These are phyloP conservation scores for Massariosphaeria phaeospora DNA, from an alignment of 495 filamentous ascomycete genomes.

Conservation along the genomic window DNA sequence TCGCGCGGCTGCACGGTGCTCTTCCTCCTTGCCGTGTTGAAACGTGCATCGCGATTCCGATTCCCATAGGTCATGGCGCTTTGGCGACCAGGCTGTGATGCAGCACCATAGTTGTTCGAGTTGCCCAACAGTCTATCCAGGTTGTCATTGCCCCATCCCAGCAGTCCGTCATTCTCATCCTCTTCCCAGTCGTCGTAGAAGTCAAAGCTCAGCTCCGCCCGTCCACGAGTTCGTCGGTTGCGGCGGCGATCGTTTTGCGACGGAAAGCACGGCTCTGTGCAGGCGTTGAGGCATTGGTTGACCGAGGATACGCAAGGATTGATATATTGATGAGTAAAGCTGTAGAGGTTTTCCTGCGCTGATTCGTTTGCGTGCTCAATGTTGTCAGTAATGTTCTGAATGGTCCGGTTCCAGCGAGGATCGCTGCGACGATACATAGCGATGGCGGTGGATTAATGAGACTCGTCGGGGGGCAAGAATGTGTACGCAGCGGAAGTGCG, in stretches of 20 bases:
- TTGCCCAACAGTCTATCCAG: constrained; percentile 80
- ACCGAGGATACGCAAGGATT: constrained; percentile 71
- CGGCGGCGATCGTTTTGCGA: constrained; percentile 70
- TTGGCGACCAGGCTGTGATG: constrained; percentile 66
- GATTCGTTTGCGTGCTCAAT: constrained; percentile 88
- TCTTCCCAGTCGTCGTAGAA: constrained; percentile 99
- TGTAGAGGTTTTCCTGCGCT: constrained; percentile 82
- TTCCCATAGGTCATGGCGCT: constrained; percentile 87
- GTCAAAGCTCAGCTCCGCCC: constrained; percentile 81
- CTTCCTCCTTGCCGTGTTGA: constrained; percentile 47
- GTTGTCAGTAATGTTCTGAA: constrained; percentile 89
- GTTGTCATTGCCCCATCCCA: constrained; percentile 72
- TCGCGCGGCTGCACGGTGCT: constrained; percentile 60
- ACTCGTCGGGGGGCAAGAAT: neutral
- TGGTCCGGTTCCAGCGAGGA: constrained; percentile 85
- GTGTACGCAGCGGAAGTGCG: constrained; percentile 13
- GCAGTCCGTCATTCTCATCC: constrained; percentile 58
- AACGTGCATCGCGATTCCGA: constrained; percentile 38
- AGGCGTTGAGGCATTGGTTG: constrained; percentile 59
- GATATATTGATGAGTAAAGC: constrained; percentile 79
- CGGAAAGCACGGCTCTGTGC: constrained; percentile 67
- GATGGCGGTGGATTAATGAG: constrained; percentile 11
- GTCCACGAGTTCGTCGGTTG: constrained; percentile 51
- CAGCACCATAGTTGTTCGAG: constrained; percentile 41
- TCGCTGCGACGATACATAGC: constrained; percentile 65